phyloP scores from a whole-genome alignment of 352 stramenopile species.

The Pythium dissimile region DNA sequence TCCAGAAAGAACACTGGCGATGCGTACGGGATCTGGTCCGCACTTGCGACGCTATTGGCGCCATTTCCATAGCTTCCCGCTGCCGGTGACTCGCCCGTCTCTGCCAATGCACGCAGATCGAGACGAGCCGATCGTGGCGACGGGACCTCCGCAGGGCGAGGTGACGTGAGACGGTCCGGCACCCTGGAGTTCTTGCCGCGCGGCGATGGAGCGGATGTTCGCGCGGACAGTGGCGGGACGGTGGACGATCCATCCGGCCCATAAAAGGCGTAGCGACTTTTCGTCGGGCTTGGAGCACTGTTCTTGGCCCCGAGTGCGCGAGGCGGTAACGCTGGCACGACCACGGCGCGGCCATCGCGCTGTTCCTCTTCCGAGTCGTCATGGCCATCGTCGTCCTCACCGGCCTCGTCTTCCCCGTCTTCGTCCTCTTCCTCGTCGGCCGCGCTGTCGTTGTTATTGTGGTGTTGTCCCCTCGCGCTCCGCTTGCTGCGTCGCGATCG shows the following conservation, averaged over 20 bases:
- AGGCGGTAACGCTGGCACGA: slow-evolving; percentile 17
- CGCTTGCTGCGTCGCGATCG: slow-evolving; percentile 9
- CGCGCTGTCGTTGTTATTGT: neutral
- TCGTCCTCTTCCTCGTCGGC: slow-evolving; percentile 6
- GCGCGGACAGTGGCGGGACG: slow-evolving; percentile 4
- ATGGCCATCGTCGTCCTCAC: slow-evolving; percentile 17
- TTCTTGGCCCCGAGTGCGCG: neutral
- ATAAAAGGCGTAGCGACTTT: slow-evolving; percentile 35
- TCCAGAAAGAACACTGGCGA: slow-evolving; percentile 58
- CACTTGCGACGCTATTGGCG: slow-evolving; percentile 12
- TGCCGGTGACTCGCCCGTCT: too few species aligned
- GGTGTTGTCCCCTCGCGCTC: neutral
- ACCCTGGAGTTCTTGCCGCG: neutral
- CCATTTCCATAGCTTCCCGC: too few species aligned
- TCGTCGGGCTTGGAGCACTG: slow-evolving; percentile 6
- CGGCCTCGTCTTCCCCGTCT: slow-evolving; percentile 5
- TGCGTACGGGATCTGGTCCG: slow-evolving; percentile 49
- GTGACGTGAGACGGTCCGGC: neutral
- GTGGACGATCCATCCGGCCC: slow-evolving; percentile 34
- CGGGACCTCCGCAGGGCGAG: neutral
- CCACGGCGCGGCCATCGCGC: slow-evolving; percentile 13
- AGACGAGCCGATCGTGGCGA: neutral
- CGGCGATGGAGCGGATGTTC: slow-evolving; percentile 4
- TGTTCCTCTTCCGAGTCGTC: slow-evolving; percentile 20
- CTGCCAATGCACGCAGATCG: too few species aligned